Evolutionary conservation across 2,329 filamentous ascomycete species (phyloP), one percentile per base, ranked within the genome.

Genomic region (Stylonectria norvegica): DNA sequence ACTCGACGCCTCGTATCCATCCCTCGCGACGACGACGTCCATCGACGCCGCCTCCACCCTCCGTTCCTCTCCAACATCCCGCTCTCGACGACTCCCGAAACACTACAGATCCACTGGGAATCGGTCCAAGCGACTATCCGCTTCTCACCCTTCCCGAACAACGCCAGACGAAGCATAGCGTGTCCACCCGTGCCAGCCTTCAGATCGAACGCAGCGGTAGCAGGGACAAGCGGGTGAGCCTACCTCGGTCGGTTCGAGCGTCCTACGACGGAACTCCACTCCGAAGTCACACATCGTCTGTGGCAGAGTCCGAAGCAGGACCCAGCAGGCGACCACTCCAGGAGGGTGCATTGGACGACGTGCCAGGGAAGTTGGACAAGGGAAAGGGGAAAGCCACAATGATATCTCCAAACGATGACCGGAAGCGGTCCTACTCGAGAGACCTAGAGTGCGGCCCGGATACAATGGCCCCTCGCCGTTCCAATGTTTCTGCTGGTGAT

Each of bases 361-460:
- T 38, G 12, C 46, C 47, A 17, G 16, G 45, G n/a, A 60, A 61
- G 47, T 46, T 60, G 23, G 66, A 71, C 49, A 78, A 77, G 52
- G 74, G 73, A n/a, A 78, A 78, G 52, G 70, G 67, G 28, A 73
- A 69, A 48, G 67, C 59, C 47, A 56, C 66, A 50, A 77, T 78
- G 71, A 59, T 68, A 18, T 51, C 62, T 10, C 62, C 65, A 11
- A 61, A 57, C 38, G 63, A 67, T 1, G 60, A 63, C 14, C 47
- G 59, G 8, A 43, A 39, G 27, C 60, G 64, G 42, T 61, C 63
- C 27, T 75, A 66, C 48, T 69, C 71, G n/a, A 65, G 64, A 43
- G 77, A 81, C 48, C 60, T 81, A 30, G 77, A 81, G 52, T 69
- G 75, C 28, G 77, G 77, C 1, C 72, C 70, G 2, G 72, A 72